These are phyloP conservation scores for Murraya koenigii DNA, from an alignment of 345 rosid genomes.

Conservation along the genomic window DNA sequence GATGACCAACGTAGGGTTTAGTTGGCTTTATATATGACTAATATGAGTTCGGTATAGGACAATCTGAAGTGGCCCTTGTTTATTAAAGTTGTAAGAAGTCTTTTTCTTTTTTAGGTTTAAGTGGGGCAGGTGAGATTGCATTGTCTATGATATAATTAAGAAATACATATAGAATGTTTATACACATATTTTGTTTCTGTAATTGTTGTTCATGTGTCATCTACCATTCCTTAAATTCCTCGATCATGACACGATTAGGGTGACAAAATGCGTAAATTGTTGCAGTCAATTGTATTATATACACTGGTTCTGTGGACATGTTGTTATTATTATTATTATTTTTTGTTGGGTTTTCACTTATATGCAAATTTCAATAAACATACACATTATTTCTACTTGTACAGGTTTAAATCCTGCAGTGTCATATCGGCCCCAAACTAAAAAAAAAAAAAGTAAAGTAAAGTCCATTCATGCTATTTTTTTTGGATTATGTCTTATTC, in stretches of 20 bases:
- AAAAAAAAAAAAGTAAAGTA: too few species aligned
- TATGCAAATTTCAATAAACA: too few species aligned
- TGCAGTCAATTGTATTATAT: too few species aligned
- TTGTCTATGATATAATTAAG: neutral
- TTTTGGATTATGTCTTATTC: too few species aligned
- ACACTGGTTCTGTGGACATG: too few species aligned
- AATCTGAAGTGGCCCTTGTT: neutral
- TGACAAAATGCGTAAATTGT: slow-evolving; percentile 20
- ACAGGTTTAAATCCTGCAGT: too few species aligned
- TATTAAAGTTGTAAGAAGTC: neutral
- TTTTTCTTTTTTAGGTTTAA: neutral
- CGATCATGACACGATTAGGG: slow-evolving; percentile 5
- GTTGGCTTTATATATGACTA: neutral
- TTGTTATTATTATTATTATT: too few species aligned
- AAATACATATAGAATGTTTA: neutral
- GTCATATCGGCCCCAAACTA: too few species aligned
- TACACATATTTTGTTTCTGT: slow-evolving; percentile 6
- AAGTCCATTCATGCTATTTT: too few species aligned
- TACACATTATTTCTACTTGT: too few species aligned
- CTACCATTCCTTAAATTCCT: slow-evolving; percentile 21
- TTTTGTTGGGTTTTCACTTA: too few species aligned
- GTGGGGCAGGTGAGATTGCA: slow-evolving; percentile 24
- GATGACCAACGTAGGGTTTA: too few species aligned
- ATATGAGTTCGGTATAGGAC: neutral
- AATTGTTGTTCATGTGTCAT: slow-evolving; percentile 6